Evolutionary conservation across 495 filamentous ascomycete species (phyloP).

Genomic region (Penicillium silybi): DNA sequence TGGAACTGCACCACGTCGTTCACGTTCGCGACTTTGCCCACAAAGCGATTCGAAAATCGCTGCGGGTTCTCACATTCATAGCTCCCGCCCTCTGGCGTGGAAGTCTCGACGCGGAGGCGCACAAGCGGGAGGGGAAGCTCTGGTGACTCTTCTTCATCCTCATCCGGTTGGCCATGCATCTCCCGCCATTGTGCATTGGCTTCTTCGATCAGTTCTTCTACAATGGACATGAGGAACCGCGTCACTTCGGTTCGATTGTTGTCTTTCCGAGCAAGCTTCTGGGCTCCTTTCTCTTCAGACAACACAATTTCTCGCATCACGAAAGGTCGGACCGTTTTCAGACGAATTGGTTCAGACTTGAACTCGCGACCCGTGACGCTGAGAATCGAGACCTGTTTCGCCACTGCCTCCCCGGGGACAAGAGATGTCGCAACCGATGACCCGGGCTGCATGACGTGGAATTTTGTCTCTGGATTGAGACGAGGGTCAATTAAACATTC

Average conservation of each 20-base stretch:
- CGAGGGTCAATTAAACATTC: constrained; percentile 87
- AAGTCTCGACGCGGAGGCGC: constrained; percentile 84
- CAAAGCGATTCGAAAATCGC: constrained; percentile 91
- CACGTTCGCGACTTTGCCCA: constrained; percentile 83
- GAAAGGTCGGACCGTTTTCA: constrained; percentile 90
- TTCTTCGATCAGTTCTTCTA: constrained; percentile 81
- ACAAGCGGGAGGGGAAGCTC: constrained; percentile 74
- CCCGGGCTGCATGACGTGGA: constrained; percentile 95
- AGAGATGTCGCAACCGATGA: constrained; percentile 95
- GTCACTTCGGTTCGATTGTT: constrained; percentile 81
- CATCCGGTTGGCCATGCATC: constrained; percentile 55
- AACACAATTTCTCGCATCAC: constrained; percentile 80
- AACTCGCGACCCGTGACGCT: constrained; percentile 81
- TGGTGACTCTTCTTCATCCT: constrained; percentile 51
- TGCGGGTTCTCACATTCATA: constrained; percentile 96
- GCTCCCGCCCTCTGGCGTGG: constrained; percentile 77
- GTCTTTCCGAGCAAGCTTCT: constrained; percentile 70
- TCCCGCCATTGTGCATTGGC: constrained; percentile 77
- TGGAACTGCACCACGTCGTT: constrained; percentile 94
- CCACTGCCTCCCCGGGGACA: constrained; percentile 80
- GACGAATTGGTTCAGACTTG: constrained; percentile 69
- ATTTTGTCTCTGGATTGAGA: constrained; percentile 79
- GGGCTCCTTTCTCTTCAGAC: constrained; percentile 69
- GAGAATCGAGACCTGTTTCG: constrained; percentile 86
- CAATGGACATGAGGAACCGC: constrained; percentile 65